Evolutionary conservation across 2,329 filamentous ascomycete genomes (phyloP).

Genomic region (Exophiala mesophila): DNA sequence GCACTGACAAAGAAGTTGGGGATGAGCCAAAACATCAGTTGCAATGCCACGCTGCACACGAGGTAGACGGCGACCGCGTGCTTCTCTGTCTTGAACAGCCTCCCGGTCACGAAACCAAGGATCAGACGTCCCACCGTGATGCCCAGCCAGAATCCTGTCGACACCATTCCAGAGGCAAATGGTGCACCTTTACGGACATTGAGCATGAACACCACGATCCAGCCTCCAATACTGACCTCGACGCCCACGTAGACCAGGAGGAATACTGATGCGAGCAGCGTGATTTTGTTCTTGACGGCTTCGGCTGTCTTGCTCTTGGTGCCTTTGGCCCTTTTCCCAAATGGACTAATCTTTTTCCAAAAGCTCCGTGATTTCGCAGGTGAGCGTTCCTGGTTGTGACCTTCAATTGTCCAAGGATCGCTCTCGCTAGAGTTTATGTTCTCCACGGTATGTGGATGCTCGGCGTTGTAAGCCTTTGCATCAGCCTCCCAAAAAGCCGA

Average conservation of each 20-base stretch:
- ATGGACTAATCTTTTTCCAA: constrained; percentile 48
- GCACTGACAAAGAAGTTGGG: constrained; percentile 66
- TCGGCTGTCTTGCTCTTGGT: constrained; percentile 44
- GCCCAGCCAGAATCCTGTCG: constrained; percentile 70
- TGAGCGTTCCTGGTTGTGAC: constrained; percentile 56
- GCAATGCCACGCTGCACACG: constrained; percentile 54
- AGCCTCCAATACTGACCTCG: constrained; percentile 67
- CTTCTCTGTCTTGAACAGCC: constrained; percentile 65
- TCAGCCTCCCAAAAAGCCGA: constrained; percentile 49
- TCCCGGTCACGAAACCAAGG: constrained; percentile 65
- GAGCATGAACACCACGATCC: constrained; percentile 78
- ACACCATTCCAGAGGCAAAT: constrained; percentile 69
- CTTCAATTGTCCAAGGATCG: constrained; percentile 44
- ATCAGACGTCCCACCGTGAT: constrained; percentile 66
- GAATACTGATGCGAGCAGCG: constrained; percentile 68
- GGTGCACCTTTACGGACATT: constrained; percentile 61
- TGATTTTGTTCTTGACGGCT: constrained; percentile 43
- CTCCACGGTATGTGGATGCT: constrained; percentile 30
- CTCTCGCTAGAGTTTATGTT: constrained; percentile 37
- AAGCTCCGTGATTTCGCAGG: constrained; percentile 58
- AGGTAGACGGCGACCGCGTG: constrained; percentile 58
- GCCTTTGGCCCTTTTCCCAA: constrained; percentile 69
- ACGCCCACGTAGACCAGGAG: constrained; percentile 73
- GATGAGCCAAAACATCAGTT: constrained; percentile 74
- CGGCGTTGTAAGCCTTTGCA: constrained; percentile 17